A percentile compares a stretch with the other conserved stretches of the same genome.
Evolutionary conservation across 345 rosid genomes (phyloP).

Genomic region (Euphorbia pulcherrima): DNA sequence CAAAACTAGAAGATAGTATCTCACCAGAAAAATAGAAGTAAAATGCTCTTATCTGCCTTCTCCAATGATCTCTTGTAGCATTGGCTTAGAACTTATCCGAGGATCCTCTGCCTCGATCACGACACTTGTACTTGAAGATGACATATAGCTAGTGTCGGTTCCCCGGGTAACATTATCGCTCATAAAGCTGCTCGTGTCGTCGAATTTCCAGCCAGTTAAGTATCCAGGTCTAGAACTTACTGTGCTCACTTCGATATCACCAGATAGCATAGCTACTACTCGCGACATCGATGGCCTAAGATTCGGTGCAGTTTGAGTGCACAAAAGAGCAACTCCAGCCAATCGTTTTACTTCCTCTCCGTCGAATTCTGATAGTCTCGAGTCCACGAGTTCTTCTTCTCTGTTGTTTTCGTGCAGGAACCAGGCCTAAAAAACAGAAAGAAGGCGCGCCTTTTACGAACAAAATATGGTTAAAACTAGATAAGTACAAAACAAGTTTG

Average conservation of each 20-base stretch:
- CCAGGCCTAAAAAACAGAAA: constrained; percentile 48
- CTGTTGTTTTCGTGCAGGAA: constrained; percentile 40
- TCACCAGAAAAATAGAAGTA: too few species aligned
- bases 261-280: constrained; percentile 58
- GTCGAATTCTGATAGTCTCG: constrained; percentile 30
- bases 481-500: background rate
- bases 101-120: background rate
- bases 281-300: constrained; percentile 62
- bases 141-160: constrained; percentile 8
- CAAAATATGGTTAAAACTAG: background rate
- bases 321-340: constrained; percentile 53
- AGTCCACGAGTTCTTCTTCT: constrained; percentile 41
- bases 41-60: constrained; percentile 20
- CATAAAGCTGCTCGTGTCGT: constrained; percentile 35
- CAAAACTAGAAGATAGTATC: too few species aligned
- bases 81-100: background rate
- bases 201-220: constrained; percentile 52
- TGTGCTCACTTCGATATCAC: constrained; percentile 56
- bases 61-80: constrained; percentile 21
- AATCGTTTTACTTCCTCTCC: constrained; percentile 45
- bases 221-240: constrained; percentile 45
- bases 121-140: constrained; percentile 17
- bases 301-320: constrained; percentile 56
- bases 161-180: constrained; percentile 23
- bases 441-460: background rate